Base-by-base conservation (phyloP, 371 early-diverging fungal species). In the Cladochytrium tenue region DNA sequence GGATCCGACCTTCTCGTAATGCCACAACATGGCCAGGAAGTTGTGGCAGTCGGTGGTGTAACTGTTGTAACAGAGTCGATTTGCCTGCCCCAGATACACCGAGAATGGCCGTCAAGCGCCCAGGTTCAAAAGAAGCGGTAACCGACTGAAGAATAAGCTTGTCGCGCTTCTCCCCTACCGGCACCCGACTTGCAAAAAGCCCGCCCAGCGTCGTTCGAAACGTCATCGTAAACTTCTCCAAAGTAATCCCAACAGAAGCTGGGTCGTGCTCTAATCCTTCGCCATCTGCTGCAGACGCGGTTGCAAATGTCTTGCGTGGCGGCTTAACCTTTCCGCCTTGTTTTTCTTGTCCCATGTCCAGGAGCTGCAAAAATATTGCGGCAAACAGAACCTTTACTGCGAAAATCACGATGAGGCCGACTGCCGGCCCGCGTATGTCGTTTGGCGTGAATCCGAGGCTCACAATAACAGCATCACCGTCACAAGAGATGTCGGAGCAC, bases 21-120 rank as follows among this genome's bases (percentile, higher is more conserved):
- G 61, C 31, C 50, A 28, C 53, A 2, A 61, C 56, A 36, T 63
- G 56, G 2, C 68, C 23, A 5, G 67, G 27, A 65, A 76, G n/a
- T 36, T 33, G 15, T 30, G 17, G 15, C 55, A 2, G 2, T 17
- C 56, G 32, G 59, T 74, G 64, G 17, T 92, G 92, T 68, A 80
- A 58, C 1, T 74, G 86, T n/a, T 83, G 76, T n/a, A 94, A 63
- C 31, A 94, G 69, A 0, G 90, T 89, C 0, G 91, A 84, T 67
- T 93, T 93, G 35, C 94, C 94, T 13, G 89, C 84, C 0, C 95
- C 94, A 32, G 89, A 88, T 3, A 87, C 79, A 2, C 94, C 93
- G 66, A 91, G 86, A 20, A 93, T 78, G 33, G 92, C 87, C 5
- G 90, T 89, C 30, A 95, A 79, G 52, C 86, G 80, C 36, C 81